A percentile compares a stretch with the other conserved stretches of the same genome.
These are phyloP conservation scores for Rubia tinctorum DNA, from an alignment of 305 asterid genomes.

Conservation along the genomic window DNA sequence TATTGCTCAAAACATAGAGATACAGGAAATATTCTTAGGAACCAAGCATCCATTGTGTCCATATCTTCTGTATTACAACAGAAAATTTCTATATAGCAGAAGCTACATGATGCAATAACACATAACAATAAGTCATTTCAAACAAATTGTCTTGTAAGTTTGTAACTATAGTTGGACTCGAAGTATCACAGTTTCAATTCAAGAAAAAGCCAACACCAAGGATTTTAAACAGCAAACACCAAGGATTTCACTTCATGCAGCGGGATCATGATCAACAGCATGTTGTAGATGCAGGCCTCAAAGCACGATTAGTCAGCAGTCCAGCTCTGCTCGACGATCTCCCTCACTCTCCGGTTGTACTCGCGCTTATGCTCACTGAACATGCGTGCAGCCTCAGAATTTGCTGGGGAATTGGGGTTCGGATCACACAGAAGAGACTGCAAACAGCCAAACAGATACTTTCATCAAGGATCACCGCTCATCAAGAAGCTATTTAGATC, in stretches of 20 bases:
- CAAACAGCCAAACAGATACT: not conserved
- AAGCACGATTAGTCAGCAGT: constrained; percentile 44
- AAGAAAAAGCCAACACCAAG: constrained; percentile 2
- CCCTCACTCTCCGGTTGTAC: constrained; percentile 72
- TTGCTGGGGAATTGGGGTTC: not conserved
- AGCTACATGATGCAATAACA: constrained; percentile 18
- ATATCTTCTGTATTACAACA: constrained; percentile 5
- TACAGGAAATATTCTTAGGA: constrained; percentile 7
- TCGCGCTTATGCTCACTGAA: constrained; percentile 20
- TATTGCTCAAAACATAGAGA: not conserved
- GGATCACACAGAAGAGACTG: constrained; percentile 4
- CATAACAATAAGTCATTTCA: constrained; percentile 25
- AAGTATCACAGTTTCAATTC: constrained; percentile 15
- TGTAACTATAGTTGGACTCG: constrained; percentile 20
- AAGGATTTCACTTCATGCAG: constrained; percentile 9
- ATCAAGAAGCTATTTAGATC: not conserved
- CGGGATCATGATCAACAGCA: constrained; percentile 3
- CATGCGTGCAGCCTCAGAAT: constrained; percentile 2
- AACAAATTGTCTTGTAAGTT: constrained; percentile 23
- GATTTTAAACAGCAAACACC: constrained; percentile 3
- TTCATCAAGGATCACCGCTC: not conserved
- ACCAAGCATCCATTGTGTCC: constrained; percentile 7
- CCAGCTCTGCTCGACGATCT: constrained; percentile 83
- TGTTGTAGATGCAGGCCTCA: constrained; percentile 11
- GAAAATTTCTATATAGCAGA: constrained; percentile 27